Conservation (phyloP, 495 filamentous ascomycete genomes). For the Cairneyella variabilis region DNA sequence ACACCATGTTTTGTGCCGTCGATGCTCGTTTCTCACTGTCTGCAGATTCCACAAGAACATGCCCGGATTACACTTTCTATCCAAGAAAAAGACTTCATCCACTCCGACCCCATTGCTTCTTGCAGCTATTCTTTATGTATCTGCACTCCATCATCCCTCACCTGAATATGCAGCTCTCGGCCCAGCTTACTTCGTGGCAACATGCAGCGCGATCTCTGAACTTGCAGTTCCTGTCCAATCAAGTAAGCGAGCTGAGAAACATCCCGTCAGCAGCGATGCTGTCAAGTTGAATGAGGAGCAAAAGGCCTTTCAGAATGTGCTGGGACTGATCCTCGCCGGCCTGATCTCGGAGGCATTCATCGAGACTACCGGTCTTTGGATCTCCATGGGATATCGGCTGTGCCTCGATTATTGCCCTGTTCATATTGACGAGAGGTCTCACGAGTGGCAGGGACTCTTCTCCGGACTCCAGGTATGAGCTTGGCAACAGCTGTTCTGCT, state of each 20-base stretch:
- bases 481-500: too few species aligned
- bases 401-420: constrained; percentile 32
- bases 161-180: constrained; percentile 27
- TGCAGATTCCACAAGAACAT: constrained; percentile 35
- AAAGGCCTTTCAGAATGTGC: constrained; percentile 33
- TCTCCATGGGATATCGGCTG: constrained; percentile 38
- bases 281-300: constrained; percentile 13
- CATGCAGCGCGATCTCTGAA: constrained; percentile 35
- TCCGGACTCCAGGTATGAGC: constrained; percentile 38
- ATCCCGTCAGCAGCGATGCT: not conserved
- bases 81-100: constrained; percentile 31
- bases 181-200: constrained; percentile 33
- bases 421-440: constrained; percentile 20
- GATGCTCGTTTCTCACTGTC: not conserved
- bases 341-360: constrained; percentile 37
- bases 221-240: constrained; percentile 24
- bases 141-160: constrained; percentile 32
- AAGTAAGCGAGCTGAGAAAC: not conserved
- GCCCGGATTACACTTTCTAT: constrained; percentile 38
- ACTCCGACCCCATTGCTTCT: constrained; percentile 36
- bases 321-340: constrained; percentile 40
- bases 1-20: too few species aligned
- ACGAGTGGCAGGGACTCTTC: constrained; percentile 35
- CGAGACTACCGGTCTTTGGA: constrained; percentile 36
- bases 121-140: constrained; percentile 39